Evolutionary conservation across 371 early-diverging fungal species (phyloP), one percentile per base, ranked within the genome.

Genomic region (Thermomucor indicae-seudaticae): DNA sequence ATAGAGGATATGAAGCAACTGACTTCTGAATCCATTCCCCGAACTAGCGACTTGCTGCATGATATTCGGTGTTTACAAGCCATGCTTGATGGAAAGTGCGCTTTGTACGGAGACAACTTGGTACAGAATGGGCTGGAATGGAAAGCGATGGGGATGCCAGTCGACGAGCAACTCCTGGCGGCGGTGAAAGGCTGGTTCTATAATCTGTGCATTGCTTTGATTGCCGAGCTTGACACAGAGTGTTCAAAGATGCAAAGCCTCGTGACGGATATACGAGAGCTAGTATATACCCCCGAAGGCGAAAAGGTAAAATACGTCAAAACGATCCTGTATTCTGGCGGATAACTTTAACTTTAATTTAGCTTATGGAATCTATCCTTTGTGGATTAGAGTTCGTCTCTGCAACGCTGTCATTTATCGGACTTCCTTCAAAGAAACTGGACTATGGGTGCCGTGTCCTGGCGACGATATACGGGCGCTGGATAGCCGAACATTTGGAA

Each of bases 141-240:
- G 75, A 71, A 69, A 49, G 64, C 72, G 1, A 66, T 75, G 67
- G 75, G 72, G 2, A 27, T 75, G 39, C 75, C 75, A 1, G 75
- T 67, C 10, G 65, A 75, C 27, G 67, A 69, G 10, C 54, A 57
- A n/a, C 45, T 75, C 8, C 46, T 75, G 10, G 65, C 52, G 4
- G 53, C 63, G 0, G 60, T 58, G 6, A 69, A 69, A 50, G 62
- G 63, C 22, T 75, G 70, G 67, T 45, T 75, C 6, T 56, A 64
- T 37, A 64, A 59, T 32, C 43, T 71, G 1, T 71, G 67, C 34
- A 49, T 64, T 14, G 67, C 53, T 20, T 32, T 67, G 1, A 32
- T 67, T 4, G 51, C 55, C 19, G 75, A 68, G 6, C 39, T 74
- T 16, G 62, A 70, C 47, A 49, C 41, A 19, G 70, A 67, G 16